A percentile compares a stretch with the other conserved stretches of the same genome.
These are phyloP conservation scores for Copromyces sp. DNA, from an alignment of 495 filamentous ascomycete genomes.

Conservation along the genomic window DNA sequence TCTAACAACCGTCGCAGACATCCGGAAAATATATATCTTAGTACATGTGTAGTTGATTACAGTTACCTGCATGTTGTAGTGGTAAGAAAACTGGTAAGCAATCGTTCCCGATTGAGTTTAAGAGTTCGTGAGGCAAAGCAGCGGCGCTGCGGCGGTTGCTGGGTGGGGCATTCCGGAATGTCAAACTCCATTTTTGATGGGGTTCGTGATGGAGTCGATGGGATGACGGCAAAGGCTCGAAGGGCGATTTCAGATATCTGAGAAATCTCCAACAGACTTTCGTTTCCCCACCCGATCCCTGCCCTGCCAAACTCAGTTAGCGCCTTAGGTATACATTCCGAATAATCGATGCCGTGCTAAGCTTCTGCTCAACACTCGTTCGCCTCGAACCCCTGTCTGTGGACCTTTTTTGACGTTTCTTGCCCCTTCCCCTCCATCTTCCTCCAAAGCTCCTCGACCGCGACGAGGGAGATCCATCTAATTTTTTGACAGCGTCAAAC, in stretches of 20 bases:
- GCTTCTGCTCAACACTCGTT: background rate
- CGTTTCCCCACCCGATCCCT: background rate
- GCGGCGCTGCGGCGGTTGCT: background rate
- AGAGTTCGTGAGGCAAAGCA: background rate
- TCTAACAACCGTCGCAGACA: no score
- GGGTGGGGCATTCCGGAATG: background rate
- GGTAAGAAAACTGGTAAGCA: background rate
- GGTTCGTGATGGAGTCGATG: background rate
- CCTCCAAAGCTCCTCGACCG: background rate
- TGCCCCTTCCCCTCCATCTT: background rate
- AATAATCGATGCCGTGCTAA: background rate
- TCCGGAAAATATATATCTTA: no score
- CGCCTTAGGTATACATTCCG: background rate
- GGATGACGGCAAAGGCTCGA: background rate
- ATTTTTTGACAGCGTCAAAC: background rate
- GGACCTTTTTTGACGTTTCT: background rate
- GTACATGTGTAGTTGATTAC: background rate
- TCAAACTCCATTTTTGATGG: background rate
- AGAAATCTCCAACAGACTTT: background rate
- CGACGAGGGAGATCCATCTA: background rate
- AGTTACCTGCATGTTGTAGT: background rate
- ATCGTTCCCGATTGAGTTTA: background rate
- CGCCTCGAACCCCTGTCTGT: background rate
- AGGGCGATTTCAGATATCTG: background rate
- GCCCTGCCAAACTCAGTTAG: background rate